Percentiles rank a stretch among this genome's conserved stretches.
phyloP scores from a whole-genome alignment of 164 flowering plant genomes.

The Tinospora cordifolia region DNA sequence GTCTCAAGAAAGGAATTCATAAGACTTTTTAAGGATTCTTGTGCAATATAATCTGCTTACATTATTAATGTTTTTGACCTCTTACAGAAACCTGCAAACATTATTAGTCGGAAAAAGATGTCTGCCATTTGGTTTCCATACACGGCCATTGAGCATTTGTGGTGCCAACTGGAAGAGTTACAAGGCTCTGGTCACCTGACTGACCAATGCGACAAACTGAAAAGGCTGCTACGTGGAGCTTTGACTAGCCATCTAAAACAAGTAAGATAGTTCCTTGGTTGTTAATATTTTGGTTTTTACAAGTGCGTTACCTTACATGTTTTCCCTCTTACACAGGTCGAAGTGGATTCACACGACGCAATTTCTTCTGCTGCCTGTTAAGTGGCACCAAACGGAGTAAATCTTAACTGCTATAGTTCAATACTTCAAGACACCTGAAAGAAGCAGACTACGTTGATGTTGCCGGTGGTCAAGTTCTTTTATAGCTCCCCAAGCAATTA shows the following conservation, averaged over 20 bases:
- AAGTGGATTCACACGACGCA: constrained; percentile 65
- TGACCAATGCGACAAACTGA: constrained; percentile 69
- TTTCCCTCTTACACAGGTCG: constrained; percentile 35
- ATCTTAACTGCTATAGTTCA: neutral
- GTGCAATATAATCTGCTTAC: too few relatives aligned
- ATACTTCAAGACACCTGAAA: neutral
- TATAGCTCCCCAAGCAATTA: too few relatives aligned
- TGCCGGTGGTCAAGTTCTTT: too few relatives aligned
- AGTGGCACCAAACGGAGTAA: neutral
- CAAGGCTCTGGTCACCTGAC: constrained; percentile 53
- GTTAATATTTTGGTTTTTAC: neutral
- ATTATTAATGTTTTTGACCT: neutral
- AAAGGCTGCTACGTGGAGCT: constrained; percentile 50
- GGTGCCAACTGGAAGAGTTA: constrained; percentile 63
- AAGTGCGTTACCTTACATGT: neutral
- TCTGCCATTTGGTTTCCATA: constrained; percentile 90
- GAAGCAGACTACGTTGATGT: neutral
- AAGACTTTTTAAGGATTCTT: too few relatives aligned
- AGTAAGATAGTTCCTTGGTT: constrained; percentile 25
- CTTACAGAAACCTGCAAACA: constrained; percentile 62
- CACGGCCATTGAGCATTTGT: constrained; percentile 60
- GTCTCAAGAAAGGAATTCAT: too few relatives aligned
- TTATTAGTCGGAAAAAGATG: constrained; percentile 64
- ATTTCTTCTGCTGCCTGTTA: constrained; percentile 23
- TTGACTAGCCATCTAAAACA: constrained; percentile 57